phyloP scores from a whole-genome alignment of 805 yeast genomes.

The Metschnikowia aberdeeniae region DNA sequence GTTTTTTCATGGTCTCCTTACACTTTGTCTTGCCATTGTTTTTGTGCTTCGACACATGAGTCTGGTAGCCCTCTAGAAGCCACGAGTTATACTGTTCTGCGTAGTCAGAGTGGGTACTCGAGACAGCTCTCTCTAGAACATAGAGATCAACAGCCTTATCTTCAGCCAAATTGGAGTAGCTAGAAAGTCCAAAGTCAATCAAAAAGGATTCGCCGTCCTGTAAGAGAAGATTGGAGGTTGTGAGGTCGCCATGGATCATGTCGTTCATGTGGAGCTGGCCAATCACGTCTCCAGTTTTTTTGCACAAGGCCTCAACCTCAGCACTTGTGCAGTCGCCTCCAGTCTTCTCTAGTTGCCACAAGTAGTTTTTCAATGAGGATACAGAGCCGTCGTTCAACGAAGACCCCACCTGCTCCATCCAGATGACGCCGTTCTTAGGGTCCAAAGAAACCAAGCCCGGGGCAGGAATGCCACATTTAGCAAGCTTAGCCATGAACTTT shows the following conservation, averaged over 20 bases:
- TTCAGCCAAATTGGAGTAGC: constrained; percentile 70
- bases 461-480: constrained; percentile 54
- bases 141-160: constrained; percentile 97
- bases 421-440: constrained; percentile 69
- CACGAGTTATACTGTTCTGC: constrained; percentile 61
- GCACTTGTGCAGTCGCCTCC: constrained; percentile 23
- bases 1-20: constrained; percentile 55
- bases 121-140: constrained; percentile 86
- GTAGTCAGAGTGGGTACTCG: constrained; percentile 82
- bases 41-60: constrained; percentile 19
- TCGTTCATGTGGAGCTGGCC: constrained; percentile 72
- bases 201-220: constrained; percentile 46
- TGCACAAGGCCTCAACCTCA: constrained; percentile 43
- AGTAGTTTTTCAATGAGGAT: constrained; percentile 67
- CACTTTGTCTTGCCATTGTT: constrained; percentile 34
- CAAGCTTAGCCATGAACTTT: constrained; percentile 59
- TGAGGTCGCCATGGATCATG: constrained; percentile 89
- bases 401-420: constrained; percentile 81
- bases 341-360: constrained; percentile 55
- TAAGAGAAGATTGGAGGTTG: constrained; percentile 80
- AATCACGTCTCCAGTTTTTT: constrained; percentile 59
- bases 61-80: constrained; percentile 67
- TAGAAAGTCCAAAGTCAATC: constrained; percentile 90
- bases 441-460: constrained; percentile 80
- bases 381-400: constrained; percentile 46